phyloP scores from a whole-genome alignment of 495 filamentous ascomycete species.

The Lophiotrema nucula region DNA sequence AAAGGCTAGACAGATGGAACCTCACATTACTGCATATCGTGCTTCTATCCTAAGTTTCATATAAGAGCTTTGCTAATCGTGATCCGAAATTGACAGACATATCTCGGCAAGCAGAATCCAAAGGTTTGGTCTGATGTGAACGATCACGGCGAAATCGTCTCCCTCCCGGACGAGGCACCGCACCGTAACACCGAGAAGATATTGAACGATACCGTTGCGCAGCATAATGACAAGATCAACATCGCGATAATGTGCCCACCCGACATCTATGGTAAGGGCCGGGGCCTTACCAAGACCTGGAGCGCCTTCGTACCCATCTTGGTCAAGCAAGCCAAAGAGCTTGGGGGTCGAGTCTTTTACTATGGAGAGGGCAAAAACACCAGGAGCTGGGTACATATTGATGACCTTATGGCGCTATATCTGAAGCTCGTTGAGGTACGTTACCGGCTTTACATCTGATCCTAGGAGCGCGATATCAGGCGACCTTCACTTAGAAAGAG shows the following conservation, averaged over 20 bases:
- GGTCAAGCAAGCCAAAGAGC: constrained; percentile 4
- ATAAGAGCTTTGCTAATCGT: no score
- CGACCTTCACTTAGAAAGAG: no score
- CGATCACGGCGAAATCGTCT: constrained; percentile 24
- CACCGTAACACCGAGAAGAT: constrained; percentile 33
- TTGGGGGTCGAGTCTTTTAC: constrained; percentile 20
- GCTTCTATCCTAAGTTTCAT: no score
- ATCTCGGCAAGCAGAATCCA: constrained; percentile 30
- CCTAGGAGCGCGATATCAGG: no score
- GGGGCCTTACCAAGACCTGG: constrained; percentile 13
- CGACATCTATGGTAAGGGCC: constrained; percentile 35
- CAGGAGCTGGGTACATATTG: constrained; percentile 35
- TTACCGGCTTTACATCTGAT: no score
- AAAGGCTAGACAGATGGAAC: no score
- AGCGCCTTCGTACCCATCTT: constrained; percentile 19
- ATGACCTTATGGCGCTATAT: constrained; percentile 31
- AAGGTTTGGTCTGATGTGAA: constrained; percentile 37
- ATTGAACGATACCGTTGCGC: constrained; percentile 9
- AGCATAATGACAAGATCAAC: constrained; percentile 32
- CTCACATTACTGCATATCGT: no score
- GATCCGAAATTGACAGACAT: not conserved
- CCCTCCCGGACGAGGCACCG: constrained; percentile 21
- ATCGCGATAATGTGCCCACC: constrained; percentile 33
- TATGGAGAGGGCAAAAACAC: constrained; percentile 28
- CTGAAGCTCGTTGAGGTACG: constrained; percentile 30